Evolutionary conservation across 176 grass and related monocot species (phyloP).

Genomic region (Avena sativa): DNA sequence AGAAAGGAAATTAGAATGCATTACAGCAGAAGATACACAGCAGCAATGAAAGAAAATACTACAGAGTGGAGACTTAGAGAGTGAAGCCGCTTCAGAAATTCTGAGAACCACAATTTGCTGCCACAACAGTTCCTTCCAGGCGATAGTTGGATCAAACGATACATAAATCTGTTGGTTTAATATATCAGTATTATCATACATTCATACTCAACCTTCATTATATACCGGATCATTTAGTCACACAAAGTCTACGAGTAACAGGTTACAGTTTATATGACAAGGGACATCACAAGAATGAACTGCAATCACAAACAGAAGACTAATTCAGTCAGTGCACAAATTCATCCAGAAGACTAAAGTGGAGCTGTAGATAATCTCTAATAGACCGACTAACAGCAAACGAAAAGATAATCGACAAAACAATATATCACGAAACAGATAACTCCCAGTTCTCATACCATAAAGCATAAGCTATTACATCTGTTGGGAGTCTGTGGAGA

Average conservation of each 20-base stretch:
- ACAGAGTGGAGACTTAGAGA: neutral
- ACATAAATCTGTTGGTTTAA: no score
- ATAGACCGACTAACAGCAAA: no score
- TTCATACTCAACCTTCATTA: neutral
- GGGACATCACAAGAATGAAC: neutral
- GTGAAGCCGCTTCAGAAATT: neutral
- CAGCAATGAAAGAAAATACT: neutral
- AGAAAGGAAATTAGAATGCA: neutral
- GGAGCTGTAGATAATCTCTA: no score
- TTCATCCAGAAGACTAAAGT: no score
- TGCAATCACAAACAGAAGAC: neutral
- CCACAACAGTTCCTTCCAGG: neutral
- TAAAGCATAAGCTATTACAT: constrained; percentile 20
- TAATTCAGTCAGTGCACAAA: no score
- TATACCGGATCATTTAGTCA: neutral
- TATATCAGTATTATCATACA: no score
- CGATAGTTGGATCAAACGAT: no score
- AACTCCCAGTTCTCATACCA: constrained; percentile 32
- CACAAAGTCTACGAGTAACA: neutral
- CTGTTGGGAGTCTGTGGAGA: neutral
- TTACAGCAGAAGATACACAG: neutral
- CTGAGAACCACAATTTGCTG: neutral
- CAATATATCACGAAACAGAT: neutral
- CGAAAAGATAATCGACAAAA: no score
- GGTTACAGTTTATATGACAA: no score